phyloP scores from a whole-genome alignment of 2,329 filamentous ascomycete species.

The Arachnomyces sp. region DNA sequence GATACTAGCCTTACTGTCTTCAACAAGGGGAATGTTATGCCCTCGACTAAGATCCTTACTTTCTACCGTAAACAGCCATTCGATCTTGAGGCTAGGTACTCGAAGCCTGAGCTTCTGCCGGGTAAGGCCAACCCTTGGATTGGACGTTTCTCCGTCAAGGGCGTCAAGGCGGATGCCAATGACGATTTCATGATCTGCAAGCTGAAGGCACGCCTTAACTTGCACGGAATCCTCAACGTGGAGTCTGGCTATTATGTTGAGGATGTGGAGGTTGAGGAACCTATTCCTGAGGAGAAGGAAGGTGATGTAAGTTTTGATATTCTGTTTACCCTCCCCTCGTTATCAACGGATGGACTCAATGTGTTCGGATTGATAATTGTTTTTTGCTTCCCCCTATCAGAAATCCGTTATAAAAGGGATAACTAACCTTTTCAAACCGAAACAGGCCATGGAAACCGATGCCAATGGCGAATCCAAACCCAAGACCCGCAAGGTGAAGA shows the following conservation, averaged over 20 bases:
- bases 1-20: constrained; percentile 96
- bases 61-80: constrained; percentile 99
- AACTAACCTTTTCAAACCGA: constrained; percentile 8
- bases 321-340: constrained; percentile 1
- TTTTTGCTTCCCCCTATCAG: constrained; percentile 1
- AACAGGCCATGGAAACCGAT: constrained; percentile 80
- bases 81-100: constrained; percentile 90
- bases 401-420: constrained; percentile 2
- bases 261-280: constrained; percentile 94
- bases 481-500: constrained; percentile 96
- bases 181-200: constrained; percentile 99
- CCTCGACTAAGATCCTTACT: constrained; percentile 97
- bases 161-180: constrained; percentile 84
- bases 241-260: constrained; percentile 98
- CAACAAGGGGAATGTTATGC: constrained; percentile 93
- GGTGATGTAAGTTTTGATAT: constrained; percentile 38
- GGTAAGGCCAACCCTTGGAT: constrained; percentile 93
- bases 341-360: constrained; percentile 5
- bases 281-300: constrained; percentile 71
- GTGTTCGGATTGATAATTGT: not conserved
- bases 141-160: constrained; percentile 95
- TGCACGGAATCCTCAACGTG: constrained; percentile 92
- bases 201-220: constrained; percentile 92
- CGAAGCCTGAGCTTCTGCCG: constrained; percentile 75
- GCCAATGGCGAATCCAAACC: constrained; percentile 60